These are phyloP conservation scores for Straminergon stramineum DNA, from an alignment of 225 moss, liverwort and hornwort genomes.

Conservation along the genomic window DNA sequence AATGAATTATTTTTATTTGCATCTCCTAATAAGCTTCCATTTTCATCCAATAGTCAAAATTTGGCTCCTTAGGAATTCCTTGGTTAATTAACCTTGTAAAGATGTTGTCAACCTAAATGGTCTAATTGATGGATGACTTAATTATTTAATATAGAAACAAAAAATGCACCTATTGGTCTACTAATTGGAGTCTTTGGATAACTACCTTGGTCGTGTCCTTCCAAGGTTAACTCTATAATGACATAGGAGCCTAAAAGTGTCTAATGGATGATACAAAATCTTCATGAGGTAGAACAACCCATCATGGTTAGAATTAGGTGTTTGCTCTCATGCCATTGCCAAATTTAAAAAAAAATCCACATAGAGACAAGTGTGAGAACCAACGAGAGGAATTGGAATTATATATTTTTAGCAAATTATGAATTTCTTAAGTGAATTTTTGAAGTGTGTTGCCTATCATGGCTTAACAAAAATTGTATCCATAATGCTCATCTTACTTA, in stretches of 20 bases:
- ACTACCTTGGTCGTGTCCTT: no score
- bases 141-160: background rate
- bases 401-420: no score
- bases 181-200: background rate
- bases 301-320: no score
- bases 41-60: background rate
- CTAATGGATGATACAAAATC: background rate
- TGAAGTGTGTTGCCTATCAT: no score
- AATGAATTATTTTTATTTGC: background rate
- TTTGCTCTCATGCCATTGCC: no score
- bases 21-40: fast-evolving
- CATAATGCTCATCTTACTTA: no score
- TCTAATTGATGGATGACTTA: background rate
- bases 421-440: no score
- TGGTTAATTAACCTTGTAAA: background rate
- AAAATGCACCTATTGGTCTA: background rate
- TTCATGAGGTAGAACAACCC: no score
- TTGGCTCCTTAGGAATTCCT: fast-evolving
- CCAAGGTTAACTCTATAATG: fast-evolving
- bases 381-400: no score
- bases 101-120: fast-evolving
- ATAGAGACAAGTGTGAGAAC: no score
- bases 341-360: no score
- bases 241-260: fast-evolving
- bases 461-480: no score